Evolutionary conservation across 495 filamentous ascomycete genomes (phyloP).

Genomic region (Cudoniella acicularis): DNA sequence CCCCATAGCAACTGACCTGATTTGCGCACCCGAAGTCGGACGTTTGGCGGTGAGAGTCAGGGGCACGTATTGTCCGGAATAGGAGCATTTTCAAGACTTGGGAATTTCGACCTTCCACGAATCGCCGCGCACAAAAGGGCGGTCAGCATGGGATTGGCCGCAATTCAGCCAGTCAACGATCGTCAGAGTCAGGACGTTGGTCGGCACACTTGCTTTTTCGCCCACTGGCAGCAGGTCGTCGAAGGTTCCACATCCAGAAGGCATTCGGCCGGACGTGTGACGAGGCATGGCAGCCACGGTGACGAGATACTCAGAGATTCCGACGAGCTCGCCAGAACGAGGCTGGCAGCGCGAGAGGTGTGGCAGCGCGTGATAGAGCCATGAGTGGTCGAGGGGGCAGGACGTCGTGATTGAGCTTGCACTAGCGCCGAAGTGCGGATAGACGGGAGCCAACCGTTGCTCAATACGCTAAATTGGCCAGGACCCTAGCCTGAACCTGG

Average conservation of each 20-base stretch:
- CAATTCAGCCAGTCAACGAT: neutral
- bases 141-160: conserved; percentile 18
- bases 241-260: too few species aligned
- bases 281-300: conserved; percentile 3
- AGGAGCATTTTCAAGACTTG: neutral
- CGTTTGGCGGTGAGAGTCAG: neutral
- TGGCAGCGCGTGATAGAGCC: conserved; percentile 4
- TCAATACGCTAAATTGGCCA: neutral
- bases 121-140: conserved; percentile 22
- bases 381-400: conserved; percentile 6
- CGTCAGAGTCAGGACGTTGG: neutral
- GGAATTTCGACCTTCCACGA: conserved; percentile 11
- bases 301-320: neutral
- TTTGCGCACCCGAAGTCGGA: neutral
- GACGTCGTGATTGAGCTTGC: conserved; percentile 11
- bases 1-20: neutral
- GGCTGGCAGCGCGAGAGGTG: neutral
- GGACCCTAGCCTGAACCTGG: neutral
- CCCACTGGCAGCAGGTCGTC: too few species aligned
- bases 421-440: conserved; percentile 8
- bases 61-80: neutral
- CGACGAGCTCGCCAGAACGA: neutral
- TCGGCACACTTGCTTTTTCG: neutral
- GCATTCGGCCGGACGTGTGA: neutral
- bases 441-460: conserved; percentile 14